These are phyloP conservation scores for Stephanodiscus minutulus DNA, from an alignment of 108 stramenopile species.

Conservation along the genomic window DNA sequence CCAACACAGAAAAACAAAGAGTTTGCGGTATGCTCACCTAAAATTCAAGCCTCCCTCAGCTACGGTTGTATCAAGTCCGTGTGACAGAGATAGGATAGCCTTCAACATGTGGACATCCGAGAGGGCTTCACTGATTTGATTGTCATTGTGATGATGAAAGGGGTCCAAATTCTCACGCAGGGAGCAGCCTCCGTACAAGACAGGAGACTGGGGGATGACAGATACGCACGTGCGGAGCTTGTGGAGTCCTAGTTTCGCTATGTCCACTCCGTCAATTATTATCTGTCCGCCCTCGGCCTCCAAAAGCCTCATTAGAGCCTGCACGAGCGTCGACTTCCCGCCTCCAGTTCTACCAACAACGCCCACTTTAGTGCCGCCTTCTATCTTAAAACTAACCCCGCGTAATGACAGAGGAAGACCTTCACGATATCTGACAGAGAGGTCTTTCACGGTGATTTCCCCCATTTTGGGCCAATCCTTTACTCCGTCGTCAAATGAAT, in stretches of 20 bases:
- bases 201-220: conserved; percentile 94
- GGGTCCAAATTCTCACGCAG: conserved; percentile 96
- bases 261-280: conserved; percentile 86
- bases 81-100: conserved; percentile 62
- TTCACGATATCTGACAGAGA: conserved; percentile 80
- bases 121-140: conserved; percentile 58
- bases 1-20: no score
- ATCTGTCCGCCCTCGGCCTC: conserved; percentile 84
- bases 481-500: conserved; percentile 53
- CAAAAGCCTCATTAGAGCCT: conserved; percentile 76
- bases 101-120: conserved; percentile 74
- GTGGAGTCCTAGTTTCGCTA: conserved; percentile 79
- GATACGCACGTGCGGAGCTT: conserved; percentile 80
- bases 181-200: conserved; percentile 89
- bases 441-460: conserved; percentile 57
- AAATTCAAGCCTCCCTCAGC: conserved; percentile 94
- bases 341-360: conserved; percentile 82
- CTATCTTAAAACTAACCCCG: conserved; percentile 64
- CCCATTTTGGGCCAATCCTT: conserved; percentile 78
- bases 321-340: conserved; percentile 76
- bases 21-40: conserved; percentile 16
- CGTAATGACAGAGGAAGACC: conserved; percentile 73
- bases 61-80: conserved; percentile 73
- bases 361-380: conserved; percentile 72
- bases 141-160: conserved; percentile 58